Evolutionary conservation across 345 rosid genomes (phyloP).

Genomic region (Orychophragmus violaceus): DNA sequence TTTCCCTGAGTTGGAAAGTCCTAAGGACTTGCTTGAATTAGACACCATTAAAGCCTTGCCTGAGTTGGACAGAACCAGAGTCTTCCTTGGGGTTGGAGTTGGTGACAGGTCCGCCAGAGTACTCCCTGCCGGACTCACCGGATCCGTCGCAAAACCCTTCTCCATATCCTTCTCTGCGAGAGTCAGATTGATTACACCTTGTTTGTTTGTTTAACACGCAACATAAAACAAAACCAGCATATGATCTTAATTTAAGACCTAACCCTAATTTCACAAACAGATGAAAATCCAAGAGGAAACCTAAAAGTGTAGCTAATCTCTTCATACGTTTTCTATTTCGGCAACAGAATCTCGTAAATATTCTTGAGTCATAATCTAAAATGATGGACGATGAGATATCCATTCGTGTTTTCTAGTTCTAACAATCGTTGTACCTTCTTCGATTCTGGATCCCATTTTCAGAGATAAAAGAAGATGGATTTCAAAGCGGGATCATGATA

Average conservation of each 20-base stretch:
- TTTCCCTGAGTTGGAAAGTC: slow-evolving; percentile 57
- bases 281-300: background rate
- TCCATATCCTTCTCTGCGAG: slow-evolving; percentile 26
- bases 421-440: slow-evolving; percentile 25
- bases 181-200: slow-evolving; percentile 6
- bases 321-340: background rate
- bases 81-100: slow-evolving; percentile 46
- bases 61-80: slow-evolving; percentile 50
- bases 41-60: slow-evolving; percentile 52
- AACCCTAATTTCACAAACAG: background rate
- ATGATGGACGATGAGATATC: background rate
- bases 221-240: background rate
- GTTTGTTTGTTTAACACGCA: slow-evolving; percentile 6
- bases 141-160: slow-evolving; percentile 5
- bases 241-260: slow-evolving; percentile 1
- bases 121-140: slow-evolving; percentile 24
- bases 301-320: background rate
- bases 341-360: background rate
- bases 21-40: slow-evolving; percentile 59
- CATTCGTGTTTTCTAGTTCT: background rate
- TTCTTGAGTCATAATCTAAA: background rate
- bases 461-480: background rate
- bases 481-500: slow-evolving; percentile 14
- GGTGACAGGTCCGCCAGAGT: slow-evolving; percentile 28
- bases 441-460: slow-evolving; percentile 26